Conservation (phyloP, 352 stramenopile species). For the Phytopythium ostracodes region DNA sequence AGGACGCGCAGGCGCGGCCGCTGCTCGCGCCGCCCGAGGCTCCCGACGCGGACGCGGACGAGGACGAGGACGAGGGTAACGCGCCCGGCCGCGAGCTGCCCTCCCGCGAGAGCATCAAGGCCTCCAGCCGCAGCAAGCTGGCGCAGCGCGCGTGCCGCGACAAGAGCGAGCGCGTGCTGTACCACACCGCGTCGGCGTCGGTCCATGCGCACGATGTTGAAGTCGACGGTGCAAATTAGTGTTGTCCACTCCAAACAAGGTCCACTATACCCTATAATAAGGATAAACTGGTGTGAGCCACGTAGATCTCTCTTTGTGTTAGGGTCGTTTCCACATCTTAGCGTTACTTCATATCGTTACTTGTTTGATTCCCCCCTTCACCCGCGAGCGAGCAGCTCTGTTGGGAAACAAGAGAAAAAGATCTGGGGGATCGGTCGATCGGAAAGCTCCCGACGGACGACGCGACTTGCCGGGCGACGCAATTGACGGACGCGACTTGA, state of each 20-base stretch:
- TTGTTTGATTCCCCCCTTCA: too few relatives aligned
- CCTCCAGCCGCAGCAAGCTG: slow-evolving; percentile 52
- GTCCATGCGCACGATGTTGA: background rate
- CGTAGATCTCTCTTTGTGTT: too few relatives aligned
- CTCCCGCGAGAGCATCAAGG: slow-evolving; percentile 67
- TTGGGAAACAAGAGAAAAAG: too few relatives aligned
- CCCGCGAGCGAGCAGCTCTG: too few relatives aligned
- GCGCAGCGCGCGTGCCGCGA: slow-evolving; percentile 22
- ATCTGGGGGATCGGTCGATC: too few relatives aligned
- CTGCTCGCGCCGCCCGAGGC: slow-evolving; percentile 12
- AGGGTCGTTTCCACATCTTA: too few relatives aligned
- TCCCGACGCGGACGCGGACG: slow-evolving; percentile 30
- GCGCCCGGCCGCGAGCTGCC: slow-evolving; percentile 27
- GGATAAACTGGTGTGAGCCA: too few relatives aligned
- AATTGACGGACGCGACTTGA: background rate
- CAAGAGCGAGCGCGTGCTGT: slow-evolving; percentile 3
- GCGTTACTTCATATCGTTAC: too few relatives aligned
- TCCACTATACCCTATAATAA: too few relatives aligned
- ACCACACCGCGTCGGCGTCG: background rate
- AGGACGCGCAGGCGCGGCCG: background rate
- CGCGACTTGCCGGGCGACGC: background rate
- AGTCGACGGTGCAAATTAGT: background rate
- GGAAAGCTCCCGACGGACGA: too few relatives aligned
- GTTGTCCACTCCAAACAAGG: background rate
- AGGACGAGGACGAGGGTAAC: slow-evolving; percentile 20